A percentile compares a stretch with the other conserved stretches of the same genome.
These are phyloP conservation scores for Lepiota subincarnata DNA, from an alignment of 768 basidiomycete species.

Conservation along the genomic window DNA sequence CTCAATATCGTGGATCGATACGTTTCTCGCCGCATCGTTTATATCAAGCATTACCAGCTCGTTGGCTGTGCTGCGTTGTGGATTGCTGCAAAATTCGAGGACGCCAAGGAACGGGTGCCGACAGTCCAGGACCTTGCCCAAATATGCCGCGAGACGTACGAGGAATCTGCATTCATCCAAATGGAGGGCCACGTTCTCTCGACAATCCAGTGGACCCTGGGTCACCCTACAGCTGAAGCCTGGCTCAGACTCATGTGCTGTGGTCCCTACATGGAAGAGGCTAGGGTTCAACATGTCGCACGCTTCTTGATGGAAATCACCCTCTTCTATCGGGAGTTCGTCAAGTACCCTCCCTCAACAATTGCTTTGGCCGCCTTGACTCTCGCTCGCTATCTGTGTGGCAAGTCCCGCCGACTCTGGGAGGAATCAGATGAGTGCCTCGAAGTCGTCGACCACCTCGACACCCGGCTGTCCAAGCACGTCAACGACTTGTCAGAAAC, in stretches of 20 bases:
- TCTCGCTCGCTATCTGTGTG: slow-evolving; percentile 84
- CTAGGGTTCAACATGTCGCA: slow-evolving; percentile 91
- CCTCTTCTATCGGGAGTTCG: slow-evolving; percentile 94
- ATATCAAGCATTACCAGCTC: slow-evolving; percentile 98
- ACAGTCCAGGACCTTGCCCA: slow-evolving; percentile 91
- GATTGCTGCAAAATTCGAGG: slow-evolving; percentile 99
- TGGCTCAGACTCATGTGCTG: slow-evolving; percentile 89
- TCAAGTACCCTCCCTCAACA: slow-evolving; percentile 78
- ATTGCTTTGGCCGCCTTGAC: slow-evolving; percentile 89
- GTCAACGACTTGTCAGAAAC: slow-evolving; percentile 93
- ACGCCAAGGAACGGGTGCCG: slow-evolving; percentile 97
- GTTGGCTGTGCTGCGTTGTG: slow-evolving; percentile 98
- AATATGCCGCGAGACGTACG: slow-evolving; percentile 95
- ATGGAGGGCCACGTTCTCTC: slow-evolving; percentile 98
- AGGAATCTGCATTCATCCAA: slow-evolving; percentile 96
- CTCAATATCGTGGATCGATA: slow-evolving; percentile 99
- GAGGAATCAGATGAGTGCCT: slow-evolving; percentile 84
- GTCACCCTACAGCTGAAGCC: slow-evolving; percentile 96
- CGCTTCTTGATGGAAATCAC: slow-evolving; percentile 99
- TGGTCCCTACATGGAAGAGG: slow-evolving; percentile 72
- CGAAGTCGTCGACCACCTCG: slow-evolving; percentile 82
- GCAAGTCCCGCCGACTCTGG: slow-evolving; percentile 69
- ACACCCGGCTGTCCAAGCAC: slow-evolving; percentile 80
- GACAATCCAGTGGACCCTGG: slow-evolving; percentile 94
- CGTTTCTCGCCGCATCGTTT: slow-evolving; percentile 96